Base-by-base conservation (phyloP, 2,329 filamentous ascomycete genomes). In the Diaporthe citriasiana region DNA sequence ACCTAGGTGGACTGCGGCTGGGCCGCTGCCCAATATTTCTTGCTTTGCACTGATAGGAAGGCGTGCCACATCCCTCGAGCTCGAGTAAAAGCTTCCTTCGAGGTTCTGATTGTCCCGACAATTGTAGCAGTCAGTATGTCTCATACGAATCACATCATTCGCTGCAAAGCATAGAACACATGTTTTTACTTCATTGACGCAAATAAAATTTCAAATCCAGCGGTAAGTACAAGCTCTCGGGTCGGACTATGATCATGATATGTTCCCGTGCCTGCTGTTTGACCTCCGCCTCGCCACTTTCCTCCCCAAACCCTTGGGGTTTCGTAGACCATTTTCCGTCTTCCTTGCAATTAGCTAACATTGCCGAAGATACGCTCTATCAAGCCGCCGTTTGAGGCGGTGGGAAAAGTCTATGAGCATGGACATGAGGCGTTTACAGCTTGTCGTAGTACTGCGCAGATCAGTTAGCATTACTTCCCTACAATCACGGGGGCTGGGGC, bases 361-460 rank as follows among this genome's bases (percentile, higher is more conserved):
- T 72, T 71, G 70, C 70, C 76, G 78, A 80, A 79, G 79, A 81
- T 78, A 75, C 82, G 82, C 81, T 83, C 84, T 83, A 84, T 84
- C 78, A 81, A 78, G 81, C 80, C 80, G 84, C 82, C 85, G 84
- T 82, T 80, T 83, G 74, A 76, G 76, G 77, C 76, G 70, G 75
- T 63, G 81, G 82, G 82, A 80, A 81, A 82, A 83, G 82, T 87
- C 83, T 84, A 85, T 87, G 82, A 83, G 81, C 82, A 82, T 81
- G 80, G 81, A 80, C 79, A 81, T 80, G 82, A 84, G 80, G 81
- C 82, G 82, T 85, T 91, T 98, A 98, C 89, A 98, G 93, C 93
- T 98, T 98, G 93, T 98, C 95, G 89, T 98, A 98, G 93, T 97
- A 98, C 94, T 97, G 82, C 77, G 57, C 13, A n/a, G 6, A 4